phyloP scores from a whole-genome alignment of 176 grass and related monocot genomes.

The Musa itinerans region DNA sequence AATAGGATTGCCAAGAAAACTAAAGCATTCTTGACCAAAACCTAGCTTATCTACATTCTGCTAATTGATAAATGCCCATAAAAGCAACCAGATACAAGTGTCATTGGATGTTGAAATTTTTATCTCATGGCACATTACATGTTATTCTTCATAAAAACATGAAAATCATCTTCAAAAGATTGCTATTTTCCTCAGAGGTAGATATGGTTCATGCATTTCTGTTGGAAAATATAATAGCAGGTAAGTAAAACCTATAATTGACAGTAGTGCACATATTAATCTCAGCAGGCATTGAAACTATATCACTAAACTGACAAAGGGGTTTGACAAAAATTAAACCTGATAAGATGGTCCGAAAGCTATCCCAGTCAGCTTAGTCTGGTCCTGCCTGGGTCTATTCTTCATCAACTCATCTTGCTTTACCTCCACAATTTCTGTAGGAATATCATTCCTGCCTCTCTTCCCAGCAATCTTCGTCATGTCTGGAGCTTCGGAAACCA shows the following conservation, averaged over 20 bases:
- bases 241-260: neutral
- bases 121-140: neutral
- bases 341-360: constrained; percentile 93
- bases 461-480: constrained; percentile 62
- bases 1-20: neutral
- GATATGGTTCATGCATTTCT: neutral
- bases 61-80: neutral
- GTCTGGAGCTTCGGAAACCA: constrained; percentile 21
- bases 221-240: neutral
- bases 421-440: constrained; percentile 67
- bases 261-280: neutral
- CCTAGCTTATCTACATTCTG: neutral
- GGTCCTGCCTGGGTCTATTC: constrained; percentile 77
- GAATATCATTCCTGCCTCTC: constrained; percentile 67
- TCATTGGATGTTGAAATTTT: neutral
- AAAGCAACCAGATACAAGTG: neutral
- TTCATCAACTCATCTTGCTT: constrained; percentile 88
- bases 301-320: neutral
- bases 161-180: neutral
- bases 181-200: neutral
- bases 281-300: neutral
- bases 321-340: constrained; percentile 20
- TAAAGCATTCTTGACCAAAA: neutral
- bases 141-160: neutral
- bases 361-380: constrained; percentile 68